Evolutionary conservation across 306 rosid species (phyloP), one percentile per base, ranked within the genome.

Genomic region (Delonix regia): DNA sequence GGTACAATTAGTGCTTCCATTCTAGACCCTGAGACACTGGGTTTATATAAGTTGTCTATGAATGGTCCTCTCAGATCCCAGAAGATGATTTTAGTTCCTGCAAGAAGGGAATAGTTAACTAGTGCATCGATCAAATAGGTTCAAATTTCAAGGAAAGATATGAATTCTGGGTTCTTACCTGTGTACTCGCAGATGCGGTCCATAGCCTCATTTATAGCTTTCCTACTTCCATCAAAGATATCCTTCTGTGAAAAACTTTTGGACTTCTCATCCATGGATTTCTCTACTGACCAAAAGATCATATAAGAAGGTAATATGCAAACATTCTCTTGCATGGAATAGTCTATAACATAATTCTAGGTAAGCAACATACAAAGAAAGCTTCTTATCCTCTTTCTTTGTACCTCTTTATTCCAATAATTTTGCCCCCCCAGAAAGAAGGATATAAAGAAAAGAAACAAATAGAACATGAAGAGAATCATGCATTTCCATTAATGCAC

Each of bases 51-150:
- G 79, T 88, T 90, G 51, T 93, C 90, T n/a, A 95, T 86, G 82
- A 93, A 88, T 59, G 92, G 96, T 60, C 86, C 97, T 87, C 92
- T 91, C 83, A 93, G 85, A 90, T 93, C 99, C 87, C 94, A 89
- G 88, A 95, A 95, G 83, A 95, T 64, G 34, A 95, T 95, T 86
- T 95, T 95, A 77, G 99, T 95, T 88, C 98, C 99, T 95, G 96
- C 83, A 87, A 74, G 80, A 69, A 14, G 63, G 39, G 62, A 57
- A 79, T 69, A 56, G 80, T 56, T 74, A 69, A 42, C 18, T 53
- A 49, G 67, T 66, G 64, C 15, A 66, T 52, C n/a, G 16, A 81
- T n/a, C 49, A 41, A 55, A 64, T 19, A 81, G 76, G 76, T 78
- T 76, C 69, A 42, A 66, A 79, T 70, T 56, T 25, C 79, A 62